These are phyloP conservation scores for Venturia pyrina DNA, from an alignment of 2,329 filamentous ascomycete species.

Conservation along the genomic window DNA sequence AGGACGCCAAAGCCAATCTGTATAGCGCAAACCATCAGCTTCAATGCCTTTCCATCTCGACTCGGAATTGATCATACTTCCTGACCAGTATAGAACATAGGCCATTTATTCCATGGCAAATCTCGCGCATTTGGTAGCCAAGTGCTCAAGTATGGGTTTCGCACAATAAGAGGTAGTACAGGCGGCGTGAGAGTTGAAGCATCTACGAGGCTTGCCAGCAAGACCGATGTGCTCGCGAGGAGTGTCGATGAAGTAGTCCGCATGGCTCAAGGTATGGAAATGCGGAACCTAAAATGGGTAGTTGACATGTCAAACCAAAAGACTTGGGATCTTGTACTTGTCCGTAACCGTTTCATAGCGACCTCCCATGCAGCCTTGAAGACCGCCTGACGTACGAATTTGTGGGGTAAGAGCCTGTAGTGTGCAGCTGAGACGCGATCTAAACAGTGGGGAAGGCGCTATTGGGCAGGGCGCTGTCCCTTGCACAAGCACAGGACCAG, in stretches of 20 bases:
- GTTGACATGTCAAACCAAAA: background rate
- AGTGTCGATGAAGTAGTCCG: background rate
- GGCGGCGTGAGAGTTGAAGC: slow-evolving; percentile 41
- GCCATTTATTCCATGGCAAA: slow-evolving; percentile 73
- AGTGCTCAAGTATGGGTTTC: slow-evolving; percentile 42
- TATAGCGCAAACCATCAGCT: background rate
- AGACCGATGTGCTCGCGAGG: background rate
- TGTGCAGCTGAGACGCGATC: background rate
- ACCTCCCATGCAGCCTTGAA: background rate
- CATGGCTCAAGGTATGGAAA: background rate
- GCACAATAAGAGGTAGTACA: slow-evolving; percentile 40
- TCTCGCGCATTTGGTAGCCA: slow-evolving; percentile 57
- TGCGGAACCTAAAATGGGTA: background rate
- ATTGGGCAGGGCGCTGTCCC: background rate
- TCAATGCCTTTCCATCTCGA: background rate
- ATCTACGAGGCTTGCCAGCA: background rate
- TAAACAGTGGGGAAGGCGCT: background rate
- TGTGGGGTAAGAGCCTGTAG: background rate
- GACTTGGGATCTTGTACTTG: background rate
- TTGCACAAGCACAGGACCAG: background rate
- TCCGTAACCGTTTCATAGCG: background rate
- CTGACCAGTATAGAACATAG: slow-evolving; percentile 72
- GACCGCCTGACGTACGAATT: background rate
- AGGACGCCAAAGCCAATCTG: slow-evolving; percentile 54
- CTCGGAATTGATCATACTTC: slow-evolving; percentile 32